Conservation (phyloP, 2,329 filamentous ascomycete genomes). For the Calonectria pauciramosa region DNA sequence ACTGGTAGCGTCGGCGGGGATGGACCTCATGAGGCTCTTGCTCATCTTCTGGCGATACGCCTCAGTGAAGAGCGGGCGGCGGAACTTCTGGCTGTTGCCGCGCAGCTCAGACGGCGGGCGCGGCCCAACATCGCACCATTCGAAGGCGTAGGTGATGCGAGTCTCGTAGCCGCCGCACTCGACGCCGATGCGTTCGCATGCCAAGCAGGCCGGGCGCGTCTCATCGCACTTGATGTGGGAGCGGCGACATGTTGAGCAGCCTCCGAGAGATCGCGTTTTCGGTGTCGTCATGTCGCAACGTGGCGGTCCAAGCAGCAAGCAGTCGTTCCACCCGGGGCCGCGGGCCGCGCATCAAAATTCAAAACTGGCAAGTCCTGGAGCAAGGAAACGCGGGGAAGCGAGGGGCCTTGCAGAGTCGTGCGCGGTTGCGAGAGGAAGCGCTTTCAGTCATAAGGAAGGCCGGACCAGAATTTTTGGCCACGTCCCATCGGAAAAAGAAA, state of each 20-base stretch:
- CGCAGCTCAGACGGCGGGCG: neutral
- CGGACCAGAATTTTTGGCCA: neutral
- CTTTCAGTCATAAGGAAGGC: neutral
- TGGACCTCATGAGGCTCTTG: neutral
- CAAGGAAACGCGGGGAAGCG: neutral
- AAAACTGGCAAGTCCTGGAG: neutral
- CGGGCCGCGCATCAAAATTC: no score
- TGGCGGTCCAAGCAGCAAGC: neutral
- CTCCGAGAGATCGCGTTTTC: neutral
- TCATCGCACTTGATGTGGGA: constrained; percentile 12
- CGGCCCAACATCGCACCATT: constrained; percentile 13
- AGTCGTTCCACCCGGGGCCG: neutral
- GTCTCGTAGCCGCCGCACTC: constrained; percentile 7
- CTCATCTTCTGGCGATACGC: constrained; percentile 5
- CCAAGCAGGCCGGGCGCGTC: neutral
- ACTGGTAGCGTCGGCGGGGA: neutral
- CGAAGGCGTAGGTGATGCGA: constrained; percentile 1
- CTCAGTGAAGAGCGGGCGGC: constrained; percentile 9
- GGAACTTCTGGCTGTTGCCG: neutral
- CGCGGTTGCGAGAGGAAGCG: neutral
- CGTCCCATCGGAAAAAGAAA: neutral
- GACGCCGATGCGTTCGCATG: constrained; percentile 4
- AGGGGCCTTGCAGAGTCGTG: neutral
- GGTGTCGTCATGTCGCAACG: neutral
- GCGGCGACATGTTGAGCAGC: constrained; percentile 8